phyloP scores from a whole-genome alignment of 257 asterid genomes.

The Solanum chilense region DNA sequence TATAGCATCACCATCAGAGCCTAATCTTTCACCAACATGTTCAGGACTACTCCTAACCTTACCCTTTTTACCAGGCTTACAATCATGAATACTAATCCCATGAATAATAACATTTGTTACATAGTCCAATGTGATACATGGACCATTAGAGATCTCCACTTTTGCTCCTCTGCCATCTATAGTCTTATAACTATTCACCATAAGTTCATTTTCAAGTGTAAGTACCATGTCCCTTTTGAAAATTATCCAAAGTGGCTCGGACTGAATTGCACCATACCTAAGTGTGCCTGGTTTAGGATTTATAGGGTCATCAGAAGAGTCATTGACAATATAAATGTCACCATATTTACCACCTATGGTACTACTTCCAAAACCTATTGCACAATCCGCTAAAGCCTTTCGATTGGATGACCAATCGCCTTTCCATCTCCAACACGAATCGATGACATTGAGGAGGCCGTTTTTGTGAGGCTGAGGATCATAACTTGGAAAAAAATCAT shows the following conservation, averaged over 20 bases:
- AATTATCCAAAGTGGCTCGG: constrained; percentile 44
- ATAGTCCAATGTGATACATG: constrained; percentile 38
- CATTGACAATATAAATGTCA: constrained; percentile 35
- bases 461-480: constrained; percentile 14
- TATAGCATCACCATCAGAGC: constrained; percentile 53
- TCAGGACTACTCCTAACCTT: constrained; percentile 18
- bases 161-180: constrained; percentile 51
- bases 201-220: constrained; percentile 14
- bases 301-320: constrained; percentile 38
- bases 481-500: background rate
- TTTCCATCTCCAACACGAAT: constrained; percentile 50
- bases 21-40: constrained; percentile 32
- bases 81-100: constrained; percentile 55
- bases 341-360: constrained; percentile 49
- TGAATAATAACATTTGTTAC: constrained; percentile 43
- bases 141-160: constrained; percentile 38
- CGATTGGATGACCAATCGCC: constrained; percentile 35
- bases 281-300: constrained; percentile 40
- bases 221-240: constrained; percentile 36
- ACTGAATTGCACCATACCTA: constrained; percentile 41
- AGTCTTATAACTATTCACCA: background rate
- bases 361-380: constrained; percentile 36
- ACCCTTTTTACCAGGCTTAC: constrained; percentile 49
- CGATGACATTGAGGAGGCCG: constrained; percentile 30
- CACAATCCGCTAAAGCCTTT: constrained; percentile 36